Conservation (phyloP, 257 asterid species). For the Scutellaria galericulata region DNA sequence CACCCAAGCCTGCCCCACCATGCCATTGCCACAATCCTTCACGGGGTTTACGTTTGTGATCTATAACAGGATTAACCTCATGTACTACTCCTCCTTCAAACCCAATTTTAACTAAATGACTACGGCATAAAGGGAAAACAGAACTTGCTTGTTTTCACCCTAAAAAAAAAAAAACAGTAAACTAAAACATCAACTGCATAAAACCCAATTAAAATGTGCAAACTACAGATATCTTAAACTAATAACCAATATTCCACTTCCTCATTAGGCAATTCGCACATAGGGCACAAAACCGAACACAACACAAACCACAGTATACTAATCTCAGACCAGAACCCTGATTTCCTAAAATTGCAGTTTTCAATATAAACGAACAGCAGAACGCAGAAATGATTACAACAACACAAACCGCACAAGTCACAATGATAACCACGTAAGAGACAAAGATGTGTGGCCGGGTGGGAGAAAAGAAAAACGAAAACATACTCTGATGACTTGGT, state of each 20-base stretch:
- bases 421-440: neutral
- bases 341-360: neutral
- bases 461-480: neutral
- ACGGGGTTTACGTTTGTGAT: neutral
- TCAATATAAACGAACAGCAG: neutral
- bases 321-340: neutral
- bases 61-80: neutral
- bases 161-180: neutral
- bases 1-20: no score
- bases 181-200: neutral
- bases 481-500: constrained; percentile 91
- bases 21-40: no score
- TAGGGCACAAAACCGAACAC: neutral
- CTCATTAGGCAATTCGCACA: neutral
- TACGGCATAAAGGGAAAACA: neutral
- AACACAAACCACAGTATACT: neutral
- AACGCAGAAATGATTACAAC: neutral
- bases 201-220: neutral
- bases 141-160: neutral
- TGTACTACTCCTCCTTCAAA: neutral
- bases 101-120: neutral
- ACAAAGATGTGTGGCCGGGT: neutral
- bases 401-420: neutral
- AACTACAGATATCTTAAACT: neutral
- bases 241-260: neutral